A percentile compares a stretch with the other conserved stretches of the same genome.
Conservation (phyloP, 1,284 basidiomycete genomes). For the Ganoderma sp. region DNA sequence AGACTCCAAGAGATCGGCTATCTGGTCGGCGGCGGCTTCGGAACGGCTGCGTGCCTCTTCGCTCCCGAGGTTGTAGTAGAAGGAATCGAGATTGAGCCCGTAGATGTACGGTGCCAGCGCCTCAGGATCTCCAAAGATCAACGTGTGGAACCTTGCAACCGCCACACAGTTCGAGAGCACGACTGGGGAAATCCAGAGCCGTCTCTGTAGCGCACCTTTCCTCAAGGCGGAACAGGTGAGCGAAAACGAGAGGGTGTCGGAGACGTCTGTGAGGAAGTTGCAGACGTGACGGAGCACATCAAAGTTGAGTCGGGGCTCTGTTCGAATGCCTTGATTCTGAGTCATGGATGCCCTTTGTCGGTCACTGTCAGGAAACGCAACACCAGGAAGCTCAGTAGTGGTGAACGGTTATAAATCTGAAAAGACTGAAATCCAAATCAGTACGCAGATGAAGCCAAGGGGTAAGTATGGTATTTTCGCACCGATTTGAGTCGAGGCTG, state of each 20-base stretch:
- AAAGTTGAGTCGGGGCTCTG: not conserved
- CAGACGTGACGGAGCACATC: not conserved
- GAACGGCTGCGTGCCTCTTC: not conserved
- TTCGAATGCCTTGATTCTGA: too few species aligned
- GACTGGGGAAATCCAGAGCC: slow-evolving; percentile 5
- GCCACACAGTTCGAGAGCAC: not conserved
- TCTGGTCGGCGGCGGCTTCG: not conserved
- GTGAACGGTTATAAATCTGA: not conserved
- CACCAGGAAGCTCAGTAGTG: too few species aligned
- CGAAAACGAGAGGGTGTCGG: not conserved
- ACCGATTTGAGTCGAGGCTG: too few species aligned
- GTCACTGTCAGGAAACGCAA: not conserved
- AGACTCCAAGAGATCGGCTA: not conserved
- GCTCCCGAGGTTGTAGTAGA: not conserved
- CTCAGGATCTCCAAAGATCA: not conserved
- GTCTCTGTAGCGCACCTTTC: not conserved
- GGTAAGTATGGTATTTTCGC: too few species aligned
- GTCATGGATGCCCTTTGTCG: not conserved
- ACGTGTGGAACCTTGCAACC: not conserved
- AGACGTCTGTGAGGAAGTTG: slow-evolving; percentile 5
- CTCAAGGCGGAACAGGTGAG: slow-evolving; percentile 2
- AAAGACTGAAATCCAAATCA: too few species aligned
- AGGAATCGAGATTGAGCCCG: not conserved
- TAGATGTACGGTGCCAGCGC: not conserved
- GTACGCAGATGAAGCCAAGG: too few species aligned